Base-by-base conservation (phyloP, 2,329 filamentous ascomycete species). In the Cladosporium sp. region DNA sequence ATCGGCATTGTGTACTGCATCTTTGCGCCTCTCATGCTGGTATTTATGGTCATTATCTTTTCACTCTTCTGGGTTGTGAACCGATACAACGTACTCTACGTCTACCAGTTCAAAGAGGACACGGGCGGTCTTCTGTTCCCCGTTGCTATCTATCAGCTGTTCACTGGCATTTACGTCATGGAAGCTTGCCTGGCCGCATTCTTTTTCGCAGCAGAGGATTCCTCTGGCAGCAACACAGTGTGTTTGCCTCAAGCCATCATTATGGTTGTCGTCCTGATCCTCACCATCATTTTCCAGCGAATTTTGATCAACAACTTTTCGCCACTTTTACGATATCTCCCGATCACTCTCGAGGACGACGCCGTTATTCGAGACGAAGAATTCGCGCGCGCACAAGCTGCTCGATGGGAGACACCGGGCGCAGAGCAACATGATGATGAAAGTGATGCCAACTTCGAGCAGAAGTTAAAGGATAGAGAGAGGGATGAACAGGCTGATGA, bases 71-170 rank as follows among this genome's bases (percentile, higher is more conserved):
- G 93, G 93, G 84, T 97, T 53, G 94, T 95, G 0, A 93, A 98
- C 76, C 88, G 94, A n/a, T 98, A 98, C 79, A 94, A 94, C 71
- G 96, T 96, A 81, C 85, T 99, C 23, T 99, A 97, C 73, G 93
- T 99, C 67, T 96, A 89, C 29, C 91, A 93, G 62, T 96, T 96
- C 77, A 87, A 89, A 70, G 88, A 90, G 67, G 95, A 99, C 78
- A 99, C 94, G 0, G 95, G 95, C 49, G 95, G 95, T 52, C 85
- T 98, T 1, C 81, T 98, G 61, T 99, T 97, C 73, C 95, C 95
- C 0, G 87, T 89, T 40, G 95, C 95, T 0, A 91, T 98, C 79
- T 97, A 97, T 74, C 94, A 97, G 75, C 91, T 95, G 0, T 98
- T 99, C 74, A 95, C 92, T 0, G 95, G 95, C 0, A 81, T 99